These are phyloP conservation scores for Neonectria ditissima DNA, from an alignment of 2,329 filamentous ascomycete genomes.

Conservation along the genomic window DNA sequence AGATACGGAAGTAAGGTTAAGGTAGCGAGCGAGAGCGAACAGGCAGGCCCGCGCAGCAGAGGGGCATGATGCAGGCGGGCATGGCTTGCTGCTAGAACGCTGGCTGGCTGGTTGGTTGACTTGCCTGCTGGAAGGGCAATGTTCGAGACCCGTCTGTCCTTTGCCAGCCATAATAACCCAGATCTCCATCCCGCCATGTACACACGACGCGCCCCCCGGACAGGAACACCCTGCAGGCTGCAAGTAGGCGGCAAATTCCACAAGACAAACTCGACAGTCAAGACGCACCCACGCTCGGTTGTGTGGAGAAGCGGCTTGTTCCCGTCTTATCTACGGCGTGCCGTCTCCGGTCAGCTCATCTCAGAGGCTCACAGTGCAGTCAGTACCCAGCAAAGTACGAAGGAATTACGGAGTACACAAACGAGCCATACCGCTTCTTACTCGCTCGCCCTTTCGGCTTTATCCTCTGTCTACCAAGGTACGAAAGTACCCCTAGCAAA, in stretches of 20 bases:
- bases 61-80: slow-evolving; percentile 6
- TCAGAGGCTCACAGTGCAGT: too few relatives aligned
- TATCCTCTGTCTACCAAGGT: neutral
- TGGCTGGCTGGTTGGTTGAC: slow-evolving; percentile 2
- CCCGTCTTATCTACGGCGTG: slow-evolving; percentile 41
- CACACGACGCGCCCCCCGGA: slow-evolving; percentile 15
- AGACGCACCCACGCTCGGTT: neutral
- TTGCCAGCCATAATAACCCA: slow-evolving; percentile 24
- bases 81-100: slow-evolving; percentile 1
- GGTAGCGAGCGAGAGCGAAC: slow-evolving; percentile 21
- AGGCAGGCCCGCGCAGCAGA: neutral
- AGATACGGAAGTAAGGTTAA: slow-evolving; percentile 25
- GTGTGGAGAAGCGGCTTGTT: slow-evolving; percentile 34
- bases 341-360: slow-evolving; percentile 19
- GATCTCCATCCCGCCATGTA: slow-evolving; percentile 38
- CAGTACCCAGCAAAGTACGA: neutral
- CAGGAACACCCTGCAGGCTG: too few relatives aligned
- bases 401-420: too few relatives aligned
- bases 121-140: slow-evolving; percentile 26
- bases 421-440: too few relatives aligned
- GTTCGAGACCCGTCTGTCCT: slow-evolving; percentile 38
- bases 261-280: slow-evolving; percentile 11
- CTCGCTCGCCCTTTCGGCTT: neutral
- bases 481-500: too few relatives aligned
- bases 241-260: slow-evolving; percentile 7